These are phyloP conservation scores for Sphaerosporella brunnea DNA, from an alignment of 495 filamentous ascomycete species.

Conservation along the genomic window DNA sequence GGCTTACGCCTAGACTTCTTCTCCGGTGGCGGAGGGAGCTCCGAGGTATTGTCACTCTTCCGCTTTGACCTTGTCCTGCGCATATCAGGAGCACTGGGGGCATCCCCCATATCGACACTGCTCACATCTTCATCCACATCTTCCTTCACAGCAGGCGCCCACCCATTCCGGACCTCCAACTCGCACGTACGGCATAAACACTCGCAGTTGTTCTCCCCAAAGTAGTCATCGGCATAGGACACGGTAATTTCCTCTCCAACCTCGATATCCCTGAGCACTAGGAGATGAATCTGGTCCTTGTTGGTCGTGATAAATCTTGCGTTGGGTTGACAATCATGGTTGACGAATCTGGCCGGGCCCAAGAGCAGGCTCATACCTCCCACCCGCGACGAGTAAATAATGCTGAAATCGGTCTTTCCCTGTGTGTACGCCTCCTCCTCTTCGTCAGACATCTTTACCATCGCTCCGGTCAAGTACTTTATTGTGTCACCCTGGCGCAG, in stretches of 20 bases:
- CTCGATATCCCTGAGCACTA: conserved; percentile 60
- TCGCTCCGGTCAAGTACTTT: conserved; percentile 76
- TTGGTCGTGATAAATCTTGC: conserved; percentile 65
- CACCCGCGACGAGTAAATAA: conserved; percentile 81
- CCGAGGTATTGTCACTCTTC: conserved; percentile 4
- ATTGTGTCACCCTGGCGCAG: conserved; percentile 70
- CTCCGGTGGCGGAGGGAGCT: conserved; percentile 3
- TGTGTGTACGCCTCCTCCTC: conserved; percentile 67
- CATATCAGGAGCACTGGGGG: conserved; percentile 12
- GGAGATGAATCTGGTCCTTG: conserved; percentile 70
- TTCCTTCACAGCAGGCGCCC: conserved; percentile 34
- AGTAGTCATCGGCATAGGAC: conserved; percentile 87
- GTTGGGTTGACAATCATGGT: conserved; percentile 94
- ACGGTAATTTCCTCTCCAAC: conserved; percentile 86
- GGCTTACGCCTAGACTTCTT: conserved; percentile 6
- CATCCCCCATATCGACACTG: conserved; percentile 5
- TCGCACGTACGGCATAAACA: conserved; percentile 87
- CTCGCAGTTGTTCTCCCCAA: conserved; percentile 85
- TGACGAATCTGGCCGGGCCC: conserved; percentile 87
- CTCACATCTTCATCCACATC: not conserved
- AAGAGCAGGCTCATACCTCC: conserved; percentile 79
- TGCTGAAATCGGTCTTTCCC: conserved; percentile 79
- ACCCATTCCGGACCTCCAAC: conserved; percentile 55
- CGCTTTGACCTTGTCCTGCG: conserved; percentile 12
- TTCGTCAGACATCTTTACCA: conserved; percentile 73